Evolutionary conservation across 2,329 filamentous ascomycete species (phyloP), one percentile per base, ranked within the genome.

Genomic region (Ophiostoma piceae): DNA sequence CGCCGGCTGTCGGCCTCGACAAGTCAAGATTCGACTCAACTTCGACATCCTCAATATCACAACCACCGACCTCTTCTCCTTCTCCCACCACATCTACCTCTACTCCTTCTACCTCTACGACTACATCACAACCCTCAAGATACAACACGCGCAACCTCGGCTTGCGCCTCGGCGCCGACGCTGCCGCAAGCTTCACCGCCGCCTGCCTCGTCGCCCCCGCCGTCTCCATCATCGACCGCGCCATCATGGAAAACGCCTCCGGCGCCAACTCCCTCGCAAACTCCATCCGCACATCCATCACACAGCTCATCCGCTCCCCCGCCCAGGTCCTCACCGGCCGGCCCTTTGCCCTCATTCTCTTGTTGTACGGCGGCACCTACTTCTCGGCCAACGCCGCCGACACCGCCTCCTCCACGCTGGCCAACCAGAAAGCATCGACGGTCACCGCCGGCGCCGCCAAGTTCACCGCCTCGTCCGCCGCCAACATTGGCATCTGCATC

Each of bases 291-390:
- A 77, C 79, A 68, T 92, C 89, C 32, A 74, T 91, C 66, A 76
- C 76, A 39, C 80, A 82, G 54, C 82, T 92, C 68, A 66, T 90
- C 70, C 74, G 82, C n/a, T 84, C 82, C 9, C 90, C 90, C 0
- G 87, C 88, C 71, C 75, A 79, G 32, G 82, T 90, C 75, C 75
- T 92, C 73, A 79, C 87, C 77, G 87, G 87, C 67, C 87, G 86
- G 71, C 90, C 90, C 0, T 90, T 90, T 75, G 86, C 82, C 65
- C 84, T 92, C 73, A 89, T 93, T 77, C 85, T 87, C 80, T 82
- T 87, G 79, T 83, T 96, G 62, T 98, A 97, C 83, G 91, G 89
- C 72, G 90, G 91, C 74, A 98, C 94, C 71, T 97, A 97, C 82
- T 81, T 95, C 14, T 92, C 92, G 0, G 94, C 94, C 73, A 97